Percentiles rank a stretch among this genome's conserved stretches.
Evolutionary conservation across 306 rosid genomes (phyloP).

Genomic region (Nissolia schottii): DNA sequence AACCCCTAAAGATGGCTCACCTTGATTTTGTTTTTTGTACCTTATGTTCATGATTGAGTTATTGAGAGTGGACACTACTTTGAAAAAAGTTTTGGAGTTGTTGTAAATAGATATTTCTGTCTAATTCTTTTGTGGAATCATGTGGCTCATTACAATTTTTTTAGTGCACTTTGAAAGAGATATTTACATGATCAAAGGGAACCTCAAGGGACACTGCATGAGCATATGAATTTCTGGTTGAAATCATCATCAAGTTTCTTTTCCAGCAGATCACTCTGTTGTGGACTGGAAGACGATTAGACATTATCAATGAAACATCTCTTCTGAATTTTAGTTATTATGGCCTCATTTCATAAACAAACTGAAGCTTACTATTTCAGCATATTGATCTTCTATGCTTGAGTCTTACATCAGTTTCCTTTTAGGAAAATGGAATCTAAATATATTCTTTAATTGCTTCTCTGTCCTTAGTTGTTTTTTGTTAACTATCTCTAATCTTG

Average conservation of each 20-base stretch:
- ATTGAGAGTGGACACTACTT: not conserved
- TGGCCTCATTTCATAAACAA: not conserved
- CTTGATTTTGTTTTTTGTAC: not conserved
- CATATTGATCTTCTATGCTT: not conserved
- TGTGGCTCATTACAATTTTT: not conserved
- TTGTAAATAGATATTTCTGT: not conserved
- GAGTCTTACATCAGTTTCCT: not conserved
- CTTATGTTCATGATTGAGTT: not conserved
- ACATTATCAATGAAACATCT: not conserved
- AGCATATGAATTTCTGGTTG: not conserved
- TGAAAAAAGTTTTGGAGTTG: not conserved
- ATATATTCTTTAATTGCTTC: not conserved
- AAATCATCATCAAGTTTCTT: not conserved
- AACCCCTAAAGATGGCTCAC: not conserved
- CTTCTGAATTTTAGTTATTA: not conserved
- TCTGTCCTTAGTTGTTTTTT: not conserved
- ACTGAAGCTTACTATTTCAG: not conserved
- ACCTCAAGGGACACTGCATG: constrained; percentile 11
- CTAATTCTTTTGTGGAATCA: not conserved
- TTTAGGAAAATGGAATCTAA: not conserved
- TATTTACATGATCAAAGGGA: not conserved
- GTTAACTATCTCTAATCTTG: not conserved
- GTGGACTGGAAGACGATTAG: not conserved
- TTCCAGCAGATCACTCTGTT: not conserved
- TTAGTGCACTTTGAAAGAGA: not conserved